phyloP scores from a whole-genome alignment of 2,329 filamentous ascomycete genomes.

The Rhinocladiella similis region DNA sequence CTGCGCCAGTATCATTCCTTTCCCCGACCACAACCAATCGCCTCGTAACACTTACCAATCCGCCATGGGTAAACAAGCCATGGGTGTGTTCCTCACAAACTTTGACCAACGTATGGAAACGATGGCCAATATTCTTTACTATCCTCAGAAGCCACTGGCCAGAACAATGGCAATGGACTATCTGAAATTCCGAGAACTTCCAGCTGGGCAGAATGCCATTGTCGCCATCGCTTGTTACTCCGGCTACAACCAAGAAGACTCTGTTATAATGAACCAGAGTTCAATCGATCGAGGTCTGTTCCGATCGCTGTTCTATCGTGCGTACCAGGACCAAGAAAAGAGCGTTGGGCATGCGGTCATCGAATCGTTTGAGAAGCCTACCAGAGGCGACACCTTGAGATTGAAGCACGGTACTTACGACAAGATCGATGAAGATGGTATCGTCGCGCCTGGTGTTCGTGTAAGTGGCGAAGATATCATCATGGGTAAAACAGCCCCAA shows the following conservation, averaged over 20 bases:
- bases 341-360: conserved; percentile 89
- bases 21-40: conserved; percentile 97
- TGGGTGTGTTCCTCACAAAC: conserved; percentile 98
- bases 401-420: conserved; percentile 90
- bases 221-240: conserved; percentile 97
- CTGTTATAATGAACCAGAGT: conserved; percentile 99
- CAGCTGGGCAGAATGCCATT: conserved; percentile 96
- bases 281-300: conserved; percentile 97
- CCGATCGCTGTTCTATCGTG: conserved; percentile 95
- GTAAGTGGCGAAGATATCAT: conserved; percentile 98
- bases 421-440: conserved; percentile 95
- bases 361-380: conserved; percentile 94
- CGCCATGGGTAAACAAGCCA: conserved; percentile 99
- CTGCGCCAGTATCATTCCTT: conserved; percentile 98
- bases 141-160: conserved; percentile 94
- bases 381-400: conserved; percentile 80
- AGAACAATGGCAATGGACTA: conserved; percentile 99
- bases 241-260: conserved; percentile 99
- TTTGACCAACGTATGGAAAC: conserved; percentile 98
- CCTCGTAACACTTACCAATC: conserved; percentile 99
- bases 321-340: conserved; percentile 97
- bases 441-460: conserved; percentile 88
- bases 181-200: conserved; percentile 94
- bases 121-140: conserved; percentile 99
- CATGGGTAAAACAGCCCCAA: conserved; percentile 96